Conservation (phyloP, 495 filamentous ascomycete species). For the Lophium mytilinum region DNA sequence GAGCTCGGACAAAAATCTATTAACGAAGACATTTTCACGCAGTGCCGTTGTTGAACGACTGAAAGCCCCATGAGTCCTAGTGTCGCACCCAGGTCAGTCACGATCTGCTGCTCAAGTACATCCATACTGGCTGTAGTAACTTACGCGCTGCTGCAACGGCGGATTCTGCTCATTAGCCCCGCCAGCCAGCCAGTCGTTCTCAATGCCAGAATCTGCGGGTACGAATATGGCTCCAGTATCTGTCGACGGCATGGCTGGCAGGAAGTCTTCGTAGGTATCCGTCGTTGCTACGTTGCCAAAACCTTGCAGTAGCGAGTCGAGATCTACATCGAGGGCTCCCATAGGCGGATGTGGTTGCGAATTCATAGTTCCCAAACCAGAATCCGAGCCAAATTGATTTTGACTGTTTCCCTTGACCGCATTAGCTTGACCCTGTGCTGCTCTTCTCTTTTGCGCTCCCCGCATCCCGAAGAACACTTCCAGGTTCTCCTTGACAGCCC, state of each 20-base stretch:
- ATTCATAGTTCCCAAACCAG: conserved; percentile 1
- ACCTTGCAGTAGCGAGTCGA: conserved; percentile 11
- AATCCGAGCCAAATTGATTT: not conserved
- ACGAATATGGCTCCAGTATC: conserved; percentile 21
- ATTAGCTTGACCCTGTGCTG: not conserved
- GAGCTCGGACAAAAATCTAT: too few relatives aligned
- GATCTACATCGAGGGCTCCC: conserved; percentile 7
- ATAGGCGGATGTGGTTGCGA: conserved; percentile 8
- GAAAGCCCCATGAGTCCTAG: too few relatives aligned
- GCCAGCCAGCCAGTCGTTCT: conserved; percentile 7
- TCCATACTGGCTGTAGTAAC: not conserved
- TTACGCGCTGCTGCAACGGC: not conserved
- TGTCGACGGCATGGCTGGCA: conserved; percentile 7
- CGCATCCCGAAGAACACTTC: conserved; percentile 23
- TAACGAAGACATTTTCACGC: too few relatives aligned
- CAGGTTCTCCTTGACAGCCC: conserved; percentile 25
- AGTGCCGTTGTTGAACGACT: too few relatives aligned
- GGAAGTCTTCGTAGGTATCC: conserved; percentile 15
- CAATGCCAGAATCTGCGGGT: conserved; percentile 7
- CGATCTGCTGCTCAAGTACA: too few relatives aligned
- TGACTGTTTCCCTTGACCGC: not conserved
- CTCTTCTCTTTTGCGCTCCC: conserved; percentile 10
- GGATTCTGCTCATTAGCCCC: not conserved
- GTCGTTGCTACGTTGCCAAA: not conserved
- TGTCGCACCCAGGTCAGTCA: too few relatives aligned